A percentile compares a stretch with the other conserved stretches of the same genome.
phyloP scores from a whole-genome alignment of 78 protist species.

The Planoprotostelium fungivorum region DNA sequence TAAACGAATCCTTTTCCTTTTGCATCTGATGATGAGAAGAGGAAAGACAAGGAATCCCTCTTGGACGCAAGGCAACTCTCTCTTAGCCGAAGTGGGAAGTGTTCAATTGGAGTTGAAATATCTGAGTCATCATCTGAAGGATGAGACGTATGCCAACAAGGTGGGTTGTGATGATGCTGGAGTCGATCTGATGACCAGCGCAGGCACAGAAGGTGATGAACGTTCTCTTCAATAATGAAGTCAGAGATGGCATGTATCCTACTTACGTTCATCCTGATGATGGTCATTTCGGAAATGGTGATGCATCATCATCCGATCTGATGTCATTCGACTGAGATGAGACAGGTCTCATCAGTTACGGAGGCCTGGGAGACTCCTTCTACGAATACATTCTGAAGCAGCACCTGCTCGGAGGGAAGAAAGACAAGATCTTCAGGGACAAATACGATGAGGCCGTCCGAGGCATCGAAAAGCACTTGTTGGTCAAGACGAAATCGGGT shows the following conservation, averaged over 20 bases:
- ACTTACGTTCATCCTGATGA: slow-evolving; percentile 6
- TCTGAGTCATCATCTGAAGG: slow-evolving; percentile 29
- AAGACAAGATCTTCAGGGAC: neutral
- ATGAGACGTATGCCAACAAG: neutral
- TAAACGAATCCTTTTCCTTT: neutral
- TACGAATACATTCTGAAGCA: slow-evolving; percentile 69
- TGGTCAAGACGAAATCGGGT: neutral
- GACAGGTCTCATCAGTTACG: slow-evolving; percentile 21
- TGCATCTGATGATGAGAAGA: neutral
- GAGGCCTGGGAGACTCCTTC: slow-evolving; percentile 58
- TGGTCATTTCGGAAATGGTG: neutral
- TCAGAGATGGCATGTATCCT: slow-evolving; percentile 26
- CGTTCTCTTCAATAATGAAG: neutral
- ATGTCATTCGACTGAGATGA: neutral
- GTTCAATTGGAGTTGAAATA: slow-evolving; percentile 71
- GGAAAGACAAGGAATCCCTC: neutral
- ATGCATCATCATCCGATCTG: neutral
- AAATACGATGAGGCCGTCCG: neutral
- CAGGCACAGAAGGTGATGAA: neutral
- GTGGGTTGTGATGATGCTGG: neutral
- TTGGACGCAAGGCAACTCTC: neutral
- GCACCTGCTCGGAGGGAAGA: slow-evolving; percentile 11
- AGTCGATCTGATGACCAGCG: neutral
- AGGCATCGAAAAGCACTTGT: slow-evolving; percentile 4
- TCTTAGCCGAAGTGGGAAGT: slow-evolving; percentile 66